These are phyloP conservation scores for Alternaria brassicicola DNA, from an alignment of 2,329 filamentous ascomycete genomes.

Conservation along the genomic window DNA sequence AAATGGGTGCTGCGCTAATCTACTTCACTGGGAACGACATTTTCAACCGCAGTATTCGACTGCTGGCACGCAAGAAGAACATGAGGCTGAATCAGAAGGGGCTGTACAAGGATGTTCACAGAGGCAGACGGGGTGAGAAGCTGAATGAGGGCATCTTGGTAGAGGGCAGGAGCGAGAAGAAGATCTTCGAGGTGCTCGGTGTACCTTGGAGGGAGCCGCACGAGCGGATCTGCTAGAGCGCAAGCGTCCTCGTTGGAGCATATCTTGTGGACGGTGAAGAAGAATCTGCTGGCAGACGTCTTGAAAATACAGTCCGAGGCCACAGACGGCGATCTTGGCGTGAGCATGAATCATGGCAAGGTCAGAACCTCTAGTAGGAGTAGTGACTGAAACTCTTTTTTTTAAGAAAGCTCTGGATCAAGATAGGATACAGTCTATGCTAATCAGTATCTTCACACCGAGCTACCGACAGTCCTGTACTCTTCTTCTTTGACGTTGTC, in stretches of 20 bases:
- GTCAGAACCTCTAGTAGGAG: not conserved
- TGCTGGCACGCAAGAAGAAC: slow-evolving; percentile 78
- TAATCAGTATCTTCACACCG: not conserved
- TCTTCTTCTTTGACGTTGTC: not conserved
- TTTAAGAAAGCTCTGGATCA: not conserved
- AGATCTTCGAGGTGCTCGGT: slow-evolving; percentile 79
- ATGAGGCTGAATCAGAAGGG: slow-evolving; percentile 88
- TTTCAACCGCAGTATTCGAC: slow-evolving; percentile 85
- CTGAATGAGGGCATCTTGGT: slow-evolving; percentile 71
- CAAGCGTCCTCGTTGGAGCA: not conserved
- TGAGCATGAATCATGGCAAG: not conserved
- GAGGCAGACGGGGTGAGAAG: slow-evolving; percentile 63
- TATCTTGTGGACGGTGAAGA: not conserved
- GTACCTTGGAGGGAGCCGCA: slow-evolving; percentile 76
- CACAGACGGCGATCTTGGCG: not conserved
- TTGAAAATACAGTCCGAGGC: not conserved
- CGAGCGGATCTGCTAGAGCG: slow-evolving; percentile 37
- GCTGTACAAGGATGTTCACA: slow-evolving; percentile 73
- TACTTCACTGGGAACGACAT: slow-evolving; percentile 97
- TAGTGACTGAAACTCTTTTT: not conserved
- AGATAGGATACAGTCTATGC: not conserved
- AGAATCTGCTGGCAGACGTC: not conserved
- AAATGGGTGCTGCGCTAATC: slow-evolving; percentile 84
- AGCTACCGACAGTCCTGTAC: not conserved
- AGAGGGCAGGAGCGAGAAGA: slow-evolving; percentile 76